phyloP scores from a whole-genome alignment of 2,329 filamentous ascomycete genomes.

The Lojkania enalia region DNA sequence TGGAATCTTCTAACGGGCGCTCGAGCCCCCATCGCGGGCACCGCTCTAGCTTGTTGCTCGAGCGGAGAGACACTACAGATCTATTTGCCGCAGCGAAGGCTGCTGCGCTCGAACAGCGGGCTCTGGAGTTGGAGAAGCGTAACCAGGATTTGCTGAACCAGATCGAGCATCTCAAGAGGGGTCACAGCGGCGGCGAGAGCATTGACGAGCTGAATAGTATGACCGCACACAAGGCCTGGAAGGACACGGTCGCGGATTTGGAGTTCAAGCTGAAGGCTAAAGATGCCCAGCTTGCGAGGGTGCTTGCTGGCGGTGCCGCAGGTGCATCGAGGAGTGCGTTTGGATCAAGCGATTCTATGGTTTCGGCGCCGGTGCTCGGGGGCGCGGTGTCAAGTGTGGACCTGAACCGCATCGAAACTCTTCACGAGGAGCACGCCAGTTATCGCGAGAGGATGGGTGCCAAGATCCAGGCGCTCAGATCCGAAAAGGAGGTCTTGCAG shows the following conservation, averaged over 20 bases:
- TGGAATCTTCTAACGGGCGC: conserved; percentile 21
- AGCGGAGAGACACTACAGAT: conserved; percentile 42
- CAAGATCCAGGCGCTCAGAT: conserved; percentile 43
- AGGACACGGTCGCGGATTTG: conserved; percentile 33
- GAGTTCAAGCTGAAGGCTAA: conserved; percentile 35
- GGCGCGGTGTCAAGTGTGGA: conserved; percentile 18
- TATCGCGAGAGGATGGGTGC: conserved; percentile 45
- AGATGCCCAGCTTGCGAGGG: conserved; percentile 32
- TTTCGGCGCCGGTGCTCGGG: conserved; percentile 3
- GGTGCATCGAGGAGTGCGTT: conserved; percentile 7
- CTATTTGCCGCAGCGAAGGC: conserved; percentile 48
- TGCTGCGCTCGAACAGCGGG: conserved; percentile 49
- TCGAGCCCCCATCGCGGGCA: conserved; percentile 31
- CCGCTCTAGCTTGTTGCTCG: conserved; percentile 36
- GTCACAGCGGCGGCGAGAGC: conserved; percentile 2
- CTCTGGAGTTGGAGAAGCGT: conserved; percentile 47
- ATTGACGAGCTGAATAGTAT: conserved; percentile 40
- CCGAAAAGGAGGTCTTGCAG: conserved; percentile 47
- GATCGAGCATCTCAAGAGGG: conserved; percentile 27
- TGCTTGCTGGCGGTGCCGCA: conserved; percentile 10
- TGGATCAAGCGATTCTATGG: conserved; percentile 2
- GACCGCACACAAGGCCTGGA: conserved; percentile 44
- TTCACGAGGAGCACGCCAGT: conserved; percentile 45
- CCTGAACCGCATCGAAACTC: conserved; percentile 42
- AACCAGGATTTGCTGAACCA: conserved; percentile 43